phyloP scores from a whole-genome alignment of 2,329 filamentous ascomycete species.

The Pleoardoris graminearum region DNA sequence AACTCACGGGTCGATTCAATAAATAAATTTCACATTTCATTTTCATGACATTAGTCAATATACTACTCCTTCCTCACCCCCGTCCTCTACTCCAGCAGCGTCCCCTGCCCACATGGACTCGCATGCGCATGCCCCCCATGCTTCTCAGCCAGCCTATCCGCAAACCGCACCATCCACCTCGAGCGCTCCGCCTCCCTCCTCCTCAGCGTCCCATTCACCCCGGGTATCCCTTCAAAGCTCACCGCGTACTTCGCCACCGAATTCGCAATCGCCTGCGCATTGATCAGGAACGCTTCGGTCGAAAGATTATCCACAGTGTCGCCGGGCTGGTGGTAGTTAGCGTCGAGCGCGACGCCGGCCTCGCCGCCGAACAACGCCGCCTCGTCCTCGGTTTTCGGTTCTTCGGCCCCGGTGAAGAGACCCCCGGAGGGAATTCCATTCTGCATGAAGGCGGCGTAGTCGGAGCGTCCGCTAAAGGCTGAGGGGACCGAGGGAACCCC shows the following conservation, averaged over 20 bases:
- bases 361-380: conserved; percentile 43
- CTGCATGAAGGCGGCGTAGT: conserved; percentile 48
- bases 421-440: conserved; percentile 47
- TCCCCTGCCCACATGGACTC: conserved; percentile 17
- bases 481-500: conserved; percentile 39
- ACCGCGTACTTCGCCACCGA: conserved; percentile 44
- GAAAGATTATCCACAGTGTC: conserved; percentile 44
- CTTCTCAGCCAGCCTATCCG: conserved; percentile 15
- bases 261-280: conserved; percentile 46
- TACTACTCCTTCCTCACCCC: neutral
- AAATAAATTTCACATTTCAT: neutral
- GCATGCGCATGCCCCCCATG: conserved; percentile 27
- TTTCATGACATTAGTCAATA: conserved; percentile 4
- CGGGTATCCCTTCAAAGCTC: conserved; percentile 42
- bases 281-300: conserved; percentile 43
- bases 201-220: conserved; percentile 37
- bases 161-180: conserved; percentile 28
- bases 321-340: conserved; percentile 45
- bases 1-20: too few relatives aligned
- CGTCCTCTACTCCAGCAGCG: conserved; percentile 4
- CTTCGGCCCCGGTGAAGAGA: conserved; percentile 48
- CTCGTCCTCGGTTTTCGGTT: conserved; percentile 45
- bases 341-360: conserved; percentile 43
- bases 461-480: conserved; percentile 45
- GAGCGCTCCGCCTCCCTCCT: too few relatives aligned